Evolutionary conservation across 441 rosid species (phyloP).

Genomic region (Populus hybrid): DNA sequence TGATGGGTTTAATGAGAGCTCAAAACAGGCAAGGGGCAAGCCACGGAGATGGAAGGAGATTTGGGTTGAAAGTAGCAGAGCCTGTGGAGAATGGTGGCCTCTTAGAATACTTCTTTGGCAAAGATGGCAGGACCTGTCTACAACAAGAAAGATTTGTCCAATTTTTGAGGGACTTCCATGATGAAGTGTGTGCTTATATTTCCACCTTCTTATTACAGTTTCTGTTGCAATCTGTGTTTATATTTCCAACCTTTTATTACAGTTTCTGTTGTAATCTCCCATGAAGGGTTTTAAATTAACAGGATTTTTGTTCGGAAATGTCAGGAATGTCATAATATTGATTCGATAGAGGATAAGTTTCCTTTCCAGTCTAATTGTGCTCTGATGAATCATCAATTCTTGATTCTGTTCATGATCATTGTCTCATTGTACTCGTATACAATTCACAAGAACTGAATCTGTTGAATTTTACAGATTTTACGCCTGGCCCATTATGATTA

Average conservation of each 20-base stretch:
- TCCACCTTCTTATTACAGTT: not conserved
- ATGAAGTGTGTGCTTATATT: conserved; percentile 43
- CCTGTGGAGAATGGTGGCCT: conserved; percentile 79
- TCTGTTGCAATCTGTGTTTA: not conserved
- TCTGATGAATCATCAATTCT: not conserved
- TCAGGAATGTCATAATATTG: not conserved
- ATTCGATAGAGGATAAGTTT: not conserved
- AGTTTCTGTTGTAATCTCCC: not conserved
- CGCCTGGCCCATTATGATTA: conserved; percentile 81
- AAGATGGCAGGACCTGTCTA: conserved; percentile 63
- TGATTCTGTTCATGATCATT: not conserved
- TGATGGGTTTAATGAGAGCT: conserved; percentile 84
- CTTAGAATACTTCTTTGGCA: conserved; percentile 75
- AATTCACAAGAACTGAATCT: not conserved
- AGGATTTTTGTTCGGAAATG: not conserved
- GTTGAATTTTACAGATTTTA: conserved; percentile 47
- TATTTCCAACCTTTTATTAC: not conserved
- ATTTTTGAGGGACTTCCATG: conserved; percentile 62
- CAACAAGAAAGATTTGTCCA: conserved; percentile 63
- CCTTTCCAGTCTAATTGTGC: not conserved
- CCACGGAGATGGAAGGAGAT: conserved; percentile 63
- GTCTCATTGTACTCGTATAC: not conserved
- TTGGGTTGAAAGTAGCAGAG: conserved; percentile 50
- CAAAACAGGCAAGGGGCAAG: conserved; percentile 67
- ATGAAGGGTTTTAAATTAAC: not conserved